Percentiles rank a stretch among this genome's conserved stretches.
Conservation (phyloP, 2,329 filamentous ascomycete species). For the Fusarium citri region DNA sequence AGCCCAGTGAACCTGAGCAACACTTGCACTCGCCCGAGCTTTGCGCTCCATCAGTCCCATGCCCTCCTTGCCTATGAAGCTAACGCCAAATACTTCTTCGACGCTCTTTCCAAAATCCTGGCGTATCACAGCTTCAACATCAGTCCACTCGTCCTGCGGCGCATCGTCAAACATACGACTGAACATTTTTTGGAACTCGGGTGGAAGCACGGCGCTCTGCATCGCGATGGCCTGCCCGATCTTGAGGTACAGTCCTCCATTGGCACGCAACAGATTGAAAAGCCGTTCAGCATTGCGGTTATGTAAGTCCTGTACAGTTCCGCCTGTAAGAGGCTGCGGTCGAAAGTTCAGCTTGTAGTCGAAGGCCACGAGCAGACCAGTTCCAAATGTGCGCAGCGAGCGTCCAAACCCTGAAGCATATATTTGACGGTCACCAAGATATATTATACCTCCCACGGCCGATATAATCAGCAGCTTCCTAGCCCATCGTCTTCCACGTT, state of each 20-base stretch:
- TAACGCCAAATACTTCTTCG: slow-evolving; percentile 93
- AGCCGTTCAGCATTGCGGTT: slow-evolving; percentile 84
- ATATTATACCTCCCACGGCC: slow-evolving; percentile 69
- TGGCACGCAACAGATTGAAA: slow-evolving; percentile 82
- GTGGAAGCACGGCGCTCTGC: slow-evolving; percentile 93
- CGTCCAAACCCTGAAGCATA: slow-evolving; percentile 85
- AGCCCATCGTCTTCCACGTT: slow-evolving; percentile 77
- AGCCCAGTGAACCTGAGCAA: slow-evolving; percentile 98
- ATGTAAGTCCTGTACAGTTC: slow-evolving; percentile 82
- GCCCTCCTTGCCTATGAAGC: slow-evolving; percentile 78
- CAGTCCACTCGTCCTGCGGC: slow-evolving; percentile 88
- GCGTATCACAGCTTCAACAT: slow-evolving; percentile 84
- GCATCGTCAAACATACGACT: slow-evolving; percentile 97
- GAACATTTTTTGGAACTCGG: slow-evolving; percentile 97
- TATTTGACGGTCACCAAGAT: slow-evolving; percentile 76
- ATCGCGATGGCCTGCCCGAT: slow-evolving; percentile 98
- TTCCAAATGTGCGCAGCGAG: slow-evolving; percentile 82
- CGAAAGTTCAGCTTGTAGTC: slow-evolving; percentile 99
- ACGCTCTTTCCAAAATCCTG: slow-evolving; percentile 89
- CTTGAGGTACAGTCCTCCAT: slow-evolving; percentile 96
- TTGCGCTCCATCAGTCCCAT: slow-evolving; percentile 71
- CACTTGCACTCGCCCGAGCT: slow-evolving; percentile 82
- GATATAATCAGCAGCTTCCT: slow-evolving; percentile 76
- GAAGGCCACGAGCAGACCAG: slow-evolving; percentile 81
- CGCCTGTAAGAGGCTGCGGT: slow-evolving; percentile 77